Base-by-base conservation (phyloP, 2,329 filamentous ascomycete genomes). In the Gaeumannomyces sp. region DNA sequence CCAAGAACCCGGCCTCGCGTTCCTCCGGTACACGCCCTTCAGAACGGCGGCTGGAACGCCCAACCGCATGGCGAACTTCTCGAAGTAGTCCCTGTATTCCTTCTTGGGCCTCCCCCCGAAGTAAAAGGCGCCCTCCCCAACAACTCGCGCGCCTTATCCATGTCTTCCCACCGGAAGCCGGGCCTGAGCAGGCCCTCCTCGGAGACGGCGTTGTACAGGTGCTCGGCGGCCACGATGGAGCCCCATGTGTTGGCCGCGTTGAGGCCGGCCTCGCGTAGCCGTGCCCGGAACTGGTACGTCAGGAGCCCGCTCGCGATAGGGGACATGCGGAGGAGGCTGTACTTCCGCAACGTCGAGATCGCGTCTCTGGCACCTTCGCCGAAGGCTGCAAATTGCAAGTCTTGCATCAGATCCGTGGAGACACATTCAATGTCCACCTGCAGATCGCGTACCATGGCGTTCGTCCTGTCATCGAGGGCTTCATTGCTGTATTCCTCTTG, bases 161-260 rank as follows among this genome's bases (percentile, higher is more conserved):
- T 78, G 67, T 82, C 79, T 1, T 63, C 59, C 79, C 80, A 81
- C 3, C 19, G 7, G 1, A 27, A 62, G 0, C 62, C 35, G 10
- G 29, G 4, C 0, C 57, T 6, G 0, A 77, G 33, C 1, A 76
- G 63, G 2, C 70, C 70, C 62, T 78, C 74, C 16, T 71, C 63
- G 1, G 60, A 59, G 1, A 77, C 61, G 1, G 79, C 77, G 61
- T 79, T 77, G 70, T 81, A 81, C 1, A 83, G 68, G 60, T 83
- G 80, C 1, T 66, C 67, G 0, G 73, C 67, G 60, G 72, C 76
- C 14, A 73, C 67, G 14, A 80, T 71, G 0, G 78, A 76, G 1
- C 76, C 76, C 75, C 74, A 81, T 1, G 74, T 74, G 61, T 76
- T 75, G 13, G 69, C 70, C 19, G 79, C 72, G 0, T 63, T 58